Evolutionary conservation across 139 green algal species (phyloP), one percentile per base, ranked within the genome.

Genomic region (Tetraselmis striata): DNA sequence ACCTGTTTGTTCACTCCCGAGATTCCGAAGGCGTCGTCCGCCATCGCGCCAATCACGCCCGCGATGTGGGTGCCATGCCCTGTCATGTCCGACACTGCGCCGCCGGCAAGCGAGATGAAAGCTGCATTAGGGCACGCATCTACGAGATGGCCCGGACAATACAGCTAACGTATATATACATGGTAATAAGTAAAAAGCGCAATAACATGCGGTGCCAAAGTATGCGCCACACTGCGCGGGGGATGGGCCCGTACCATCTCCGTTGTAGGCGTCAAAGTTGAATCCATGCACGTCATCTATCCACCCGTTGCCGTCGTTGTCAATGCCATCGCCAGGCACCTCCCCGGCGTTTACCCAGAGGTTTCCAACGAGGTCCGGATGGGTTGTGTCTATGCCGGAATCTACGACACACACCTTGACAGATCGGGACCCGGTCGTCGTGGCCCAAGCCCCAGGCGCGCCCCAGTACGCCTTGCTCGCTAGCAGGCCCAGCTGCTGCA

Each of bases 291-390:
- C 74, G 25, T 77, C 74, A 18, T 77, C 74, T 2, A 77, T 28
- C 26, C 25, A 77, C 2, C 74, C 74, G 74, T 77, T 77, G 23
- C 23, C n/a, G 74, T 77, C 74, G 74, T 77, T 77, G 74, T 77
- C 74, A 18, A 77, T 77, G 22, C 74, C 74, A 18, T 77, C 74
- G 74, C 74, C 74, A 18, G 74, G 74, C 2, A 77, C 23, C 25
- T 77, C 74, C 5, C n/a, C n/a, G 23, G 74, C 5, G 74, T 77
- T 77, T 2, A 29, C n/a, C 74, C 74, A 77, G 2, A 77, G 11
- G 25, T 77, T 77, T 2, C n/a, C 74, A 28, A 77, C 74, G 23
- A 77, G 74, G 74, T 77, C 74, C 26, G 74, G 74, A 18, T 77
- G 74, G 23, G 74, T 77, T 2, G 5, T 28, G 74, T 77, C 74